Evolutionary conservation across 139 green algal genomes (phyloP).

Genomic region (Tetradesmus lagerheimii): DNA sequence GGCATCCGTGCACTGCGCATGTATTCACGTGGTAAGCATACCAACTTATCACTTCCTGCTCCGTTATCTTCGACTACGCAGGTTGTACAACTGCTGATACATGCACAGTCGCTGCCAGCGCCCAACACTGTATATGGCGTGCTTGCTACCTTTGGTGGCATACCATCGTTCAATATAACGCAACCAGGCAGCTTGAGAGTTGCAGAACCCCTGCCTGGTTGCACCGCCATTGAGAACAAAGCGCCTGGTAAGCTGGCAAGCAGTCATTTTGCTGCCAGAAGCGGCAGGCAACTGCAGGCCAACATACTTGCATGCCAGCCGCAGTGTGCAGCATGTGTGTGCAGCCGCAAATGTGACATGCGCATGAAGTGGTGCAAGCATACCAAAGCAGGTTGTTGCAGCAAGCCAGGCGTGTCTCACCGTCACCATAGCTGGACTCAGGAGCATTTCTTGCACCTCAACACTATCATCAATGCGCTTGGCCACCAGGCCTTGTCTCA

Average conservation of each 20-base stretch:
- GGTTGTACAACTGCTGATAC: constrained; percentile 6
- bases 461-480: too few species aligned
- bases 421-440: not conserved
- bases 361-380: too few species aligned
- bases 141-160: constrained; percentile 42
- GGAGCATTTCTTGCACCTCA: not conserved
- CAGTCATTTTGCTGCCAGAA: not conserved
- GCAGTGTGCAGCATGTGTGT: not conserved
- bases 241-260: not conserved
- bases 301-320: not conserved
- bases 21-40: not conserved
- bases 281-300: not conserved
- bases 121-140: constrained; percentile 45
- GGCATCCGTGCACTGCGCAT: not conserved
- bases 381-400: too few species aligned
- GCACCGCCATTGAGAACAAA: not conserved
- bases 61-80: not conserved
- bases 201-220: constrained; percentile 27
- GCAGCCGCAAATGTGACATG: too few species aligned
- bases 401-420: not conserved
- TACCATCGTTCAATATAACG: constrained; percentile 36
- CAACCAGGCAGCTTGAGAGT: not conserved
- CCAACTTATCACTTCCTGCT: not conserved
- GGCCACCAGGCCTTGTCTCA: too few species aligned
- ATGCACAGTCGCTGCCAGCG: not conserved